Evolutionary conservation across 371 early-diverging fungal genomes (phyloP).

Genomic region (Nematocida minor): DNA sequence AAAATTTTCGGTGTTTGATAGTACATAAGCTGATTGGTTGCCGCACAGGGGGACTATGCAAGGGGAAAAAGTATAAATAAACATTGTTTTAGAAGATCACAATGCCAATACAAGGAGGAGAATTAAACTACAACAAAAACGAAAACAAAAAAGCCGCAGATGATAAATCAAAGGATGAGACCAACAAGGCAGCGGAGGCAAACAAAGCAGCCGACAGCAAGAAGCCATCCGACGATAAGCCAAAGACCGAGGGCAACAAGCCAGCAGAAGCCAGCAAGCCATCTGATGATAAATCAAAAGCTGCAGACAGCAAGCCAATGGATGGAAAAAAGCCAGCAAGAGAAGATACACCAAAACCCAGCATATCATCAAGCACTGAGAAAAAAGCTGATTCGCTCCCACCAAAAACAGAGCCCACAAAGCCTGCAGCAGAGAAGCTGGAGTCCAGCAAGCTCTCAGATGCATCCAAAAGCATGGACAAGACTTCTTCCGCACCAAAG

Average conservation of each 20-base stretch:
- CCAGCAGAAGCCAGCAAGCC: no score
- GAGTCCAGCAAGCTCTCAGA: slow-evolving; percentile 8
- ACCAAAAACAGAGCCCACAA: slow-evolving; percentile 12
- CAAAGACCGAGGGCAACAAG: background rate
- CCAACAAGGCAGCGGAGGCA: background rate
- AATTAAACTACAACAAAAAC: slow-evolving; percentile 46
- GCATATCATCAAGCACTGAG: background rate
- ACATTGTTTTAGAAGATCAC: background rate
- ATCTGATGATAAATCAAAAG: background rate
- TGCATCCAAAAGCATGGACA: background rate
- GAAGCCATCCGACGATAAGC: background rate
- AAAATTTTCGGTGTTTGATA: background rate
- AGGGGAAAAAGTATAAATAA: slow-evolving; percentile 51
- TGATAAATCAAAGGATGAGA: slow-evolving; percentile 18
- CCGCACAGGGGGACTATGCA: background rate
- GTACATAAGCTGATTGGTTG: slow-evolving; percentile 16
- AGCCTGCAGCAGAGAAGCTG: background rate
- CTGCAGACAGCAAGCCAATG: background rate
- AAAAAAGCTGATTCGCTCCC: background rate
- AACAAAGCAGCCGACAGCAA: background rate
- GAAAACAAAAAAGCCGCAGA: slow-evolving; percentile 18
- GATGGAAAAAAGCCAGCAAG: background rate
- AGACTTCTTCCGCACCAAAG: background rate
- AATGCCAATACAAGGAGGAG: slow-evolving; percentile 55
- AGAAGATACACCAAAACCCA: background rate